phyloP scores from a whole-genome alignment of 75 land plant species.

The Selaginella moellendorffii region DNA sequence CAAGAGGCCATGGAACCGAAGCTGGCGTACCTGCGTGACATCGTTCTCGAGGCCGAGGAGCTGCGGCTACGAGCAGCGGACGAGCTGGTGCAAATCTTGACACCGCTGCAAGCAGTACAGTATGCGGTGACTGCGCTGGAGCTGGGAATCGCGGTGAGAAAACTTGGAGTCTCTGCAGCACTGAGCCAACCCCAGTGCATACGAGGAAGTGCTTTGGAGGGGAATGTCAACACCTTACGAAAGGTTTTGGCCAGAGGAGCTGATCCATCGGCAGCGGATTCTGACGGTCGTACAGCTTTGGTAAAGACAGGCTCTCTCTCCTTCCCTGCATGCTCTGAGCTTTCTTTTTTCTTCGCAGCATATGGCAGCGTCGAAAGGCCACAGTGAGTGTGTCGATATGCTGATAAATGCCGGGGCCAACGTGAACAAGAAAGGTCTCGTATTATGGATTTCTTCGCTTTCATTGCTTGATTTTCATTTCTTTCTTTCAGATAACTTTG shows the following conservation, averaged over 20 bases:
- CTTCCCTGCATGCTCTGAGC: no score
- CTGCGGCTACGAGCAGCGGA: slow-evolving; percentile 12
- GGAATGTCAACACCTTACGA: slow-evolving; percentile 11
- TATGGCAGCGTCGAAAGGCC: neutral
- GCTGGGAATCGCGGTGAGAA: slow-evolving; percentile 17
- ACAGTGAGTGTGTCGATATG: neutral
- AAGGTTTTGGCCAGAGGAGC: slow-evolving; percentile 14
- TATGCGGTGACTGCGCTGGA: slow-evolving; percentile 17
- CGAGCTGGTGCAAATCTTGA: slow-evolving; percentile 11
- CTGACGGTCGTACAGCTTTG: slow-evolving; percentile 24
- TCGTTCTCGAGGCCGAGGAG: slow-evolving; percentile 19
- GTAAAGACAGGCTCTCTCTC: slow-evolving; percentile 11
- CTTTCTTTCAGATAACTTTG: neutral
- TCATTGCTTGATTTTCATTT: neutral
- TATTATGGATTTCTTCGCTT: neutral
- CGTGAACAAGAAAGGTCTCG: neutral
- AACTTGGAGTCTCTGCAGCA: slow-evolving; percentile 16
- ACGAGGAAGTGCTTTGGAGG: slow-evolving; percentile 15
- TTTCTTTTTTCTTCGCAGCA: neutral
- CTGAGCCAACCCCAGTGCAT: neutral
- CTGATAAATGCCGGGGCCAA: neutral
- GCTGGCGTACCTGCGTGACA: slow-evolving; percentile 15
- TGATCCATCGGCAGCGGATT: slow-evolving; percentile 22
- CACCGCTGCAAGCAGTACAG: slow-evolving; percentile 20
- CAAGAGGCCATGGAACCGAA: slow-evolving; percentile 24